Evolutionary conservation across 495 filamentous ascomycete genomes (phyloP).

Genomic region (Rhizodiscina lignyota): DNA sequence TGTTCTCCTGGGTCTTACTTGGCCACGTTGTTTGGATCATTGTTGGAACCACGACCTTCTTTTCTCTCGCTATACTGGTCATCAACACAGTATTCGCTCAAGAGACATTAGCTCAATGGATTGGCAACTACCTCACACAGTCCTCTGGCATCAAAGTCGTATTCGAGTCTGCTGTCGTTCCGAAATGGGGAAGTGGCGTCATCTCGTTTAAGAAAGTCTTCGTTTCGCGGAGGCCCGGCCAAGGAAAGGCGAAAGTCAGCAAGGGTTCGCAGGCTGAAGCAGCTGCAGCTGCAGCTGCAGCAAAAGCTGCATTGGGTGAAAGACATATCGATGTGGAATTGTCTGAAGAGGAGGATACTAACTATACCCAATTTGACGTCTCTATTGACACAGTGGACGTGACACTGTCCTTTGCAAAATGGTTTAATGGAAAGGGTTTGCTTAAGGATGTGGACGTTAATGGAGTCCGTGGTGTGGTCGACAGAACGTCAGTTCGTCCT

Average conservation of each 20-base stretch:
- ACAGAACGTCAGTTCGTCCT: slow-evolving; percentile 61
- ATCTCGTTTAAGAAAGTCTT: slow-evolving; percentile 97
- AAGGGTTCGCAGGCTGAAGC: slow-evolving; percentile 85
- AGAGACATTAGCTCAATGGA: slow-evolving; percentile 87
- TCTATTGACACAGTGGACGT: slow-evolving; percentile 93
- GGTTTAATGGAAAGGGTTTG: slow-evolving; percentile 92
- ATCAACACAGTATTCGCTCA: slow-evolving; percentile 96
- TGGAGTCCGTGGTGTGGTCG: slow-evolving; percentile 90
- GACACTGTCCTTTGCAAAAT: slow-evolving; percentile 90
- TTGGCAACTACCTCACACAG: slow-evolving; percentile 89
- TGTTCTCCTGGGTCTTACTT: slow-evolving; percentile 86
- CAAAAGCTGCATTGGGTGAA: slow-evolving; percentile 58
- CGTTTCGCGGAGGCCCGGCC: slow-evolving; percentile 78
- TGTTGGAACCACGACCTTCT: slow-evolving; percentile 91
- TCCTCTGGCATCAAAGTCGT: slow-evolving; percentile 91
- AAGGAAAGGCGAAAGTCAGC: slow-evolving; percentile 54
- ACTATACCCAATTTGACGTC: slow-evolving; percentile 94
- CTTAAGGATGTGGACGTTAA: slow-evolving; percentile 85
- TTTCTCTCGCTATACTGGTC: slow-evolving; percentile 71
- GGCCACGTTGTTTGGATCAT: slow-evolving; percentile 92
- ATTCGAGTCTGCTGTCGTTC: slow-evolving; percentile 95
- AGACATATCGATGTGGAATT: slow-evolving; percentile 25
- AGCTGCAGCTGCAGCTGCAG: slow-evolving; percentile 46
- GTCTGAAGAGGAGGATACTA: slow-evolving; percentile 67
- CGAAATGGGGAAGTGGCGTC: slow-evolving; percentile 82